A percentile compares a stretch with the other conserved stretches of the same genome.
Conservation (phyloP, 78 protist genomes). For the Chrysochromulina tobinii region DNA sequence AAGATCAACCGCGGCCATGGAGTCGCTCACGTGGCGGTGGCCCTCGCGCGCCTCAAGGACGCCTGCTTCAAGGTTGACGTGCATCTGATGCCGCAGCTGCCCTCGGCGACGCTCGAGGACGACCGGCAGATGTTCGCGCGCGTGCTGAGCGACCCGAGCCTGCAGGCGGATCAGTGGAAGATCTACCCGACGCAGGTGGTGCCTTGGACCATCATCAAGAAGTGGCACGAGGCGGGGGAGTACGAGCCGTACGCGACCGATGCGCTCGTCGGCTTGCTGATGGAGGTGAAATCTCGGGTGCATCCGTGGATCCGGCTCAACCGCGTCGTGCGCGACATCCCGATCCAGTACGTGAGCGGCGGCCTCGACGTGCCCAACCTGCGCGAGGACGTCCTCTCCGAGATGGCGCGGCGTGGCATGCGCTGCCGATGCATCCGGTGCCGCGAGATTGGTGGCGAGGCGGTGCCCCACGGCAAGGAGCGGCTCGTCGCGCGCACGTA, state of each 20-base stretch:
- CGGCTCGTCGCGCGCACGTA: not conserved
- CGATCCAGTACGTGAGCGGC: not conserved
- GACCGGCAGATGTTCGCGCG: not conserved
- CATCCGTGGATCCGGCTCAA: constrained; percentile 29
- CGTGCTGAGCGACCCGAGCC: not conserved
- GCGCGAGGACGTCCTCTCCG: not conserved
- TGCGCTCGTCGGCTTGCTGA: not conserved
- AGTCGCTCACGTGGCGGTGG: not conserved
- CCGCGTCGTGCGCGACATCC: constrained; percentile 30
- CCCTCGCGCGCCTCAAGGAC: not conserved
- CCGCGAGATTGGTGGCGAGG: not conserved
- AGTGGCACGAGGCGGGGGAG: not conserved
- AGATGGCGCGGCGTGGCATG: not conserved
- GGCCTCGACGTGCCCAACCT: not conserved
- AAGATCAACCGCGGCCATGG: constrained; percentile 2
- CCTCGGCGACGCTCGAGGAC: not conserved
- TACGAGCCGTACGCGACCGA: not conserved
- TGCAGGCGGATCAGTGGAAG: constrained; percentile 32
- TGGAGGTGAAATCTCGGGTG: not conserved
- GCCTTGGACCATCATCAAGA: constrained; percentile 16
- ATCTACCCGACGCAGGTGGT: constrained; percentile 6
- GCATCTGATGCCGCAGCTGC: constrained; percentile 4
- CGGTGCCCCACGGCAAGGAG: not conserved
- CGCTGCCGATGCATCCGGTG: constrained; percentile 17
- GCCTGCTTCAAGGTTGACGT: constrained; percentile 7